Conservation (phyloP, 2,329 filamentous ascomycete species). For the Aspergillus ruber region DNA sequence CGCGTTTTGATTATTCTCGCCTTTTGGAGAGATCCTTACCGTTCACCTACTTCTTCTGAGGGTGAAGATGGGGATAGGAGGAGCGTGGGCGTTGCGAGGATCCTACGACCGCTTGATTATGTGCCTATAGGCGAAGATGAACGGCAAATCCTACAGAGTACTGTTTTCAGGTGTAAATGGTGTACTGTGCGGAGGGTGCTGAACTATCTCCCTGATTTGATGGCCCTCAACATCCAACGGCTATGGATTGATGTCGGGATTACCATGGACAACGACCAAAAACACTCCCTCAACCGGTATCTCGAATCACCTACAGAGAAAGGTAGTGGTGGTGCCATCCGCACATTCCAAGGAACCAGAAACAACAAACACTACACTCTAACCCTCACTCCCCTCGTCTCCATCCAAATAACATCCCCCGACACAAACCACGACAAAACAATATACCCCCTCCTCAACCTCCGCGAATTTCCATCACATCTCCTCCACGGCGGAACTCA, state of each 20-base stretch:
- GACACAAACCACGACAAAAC: constrained; percentile 3
- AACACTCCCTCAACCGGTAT: constrained; percentile 14
- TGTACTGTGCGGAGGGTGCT: constrained; percentile 31
- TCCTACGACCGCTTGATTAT: constrained; percentile 33
- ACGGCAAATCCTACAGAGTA: constrained; percentile 27
- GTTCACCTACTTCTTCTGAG: neutral
- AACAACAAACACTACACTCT: constrained; percentile 13
- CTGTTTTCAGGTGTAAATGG: constrained; percentile 34
- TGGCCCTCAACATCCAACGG: constrained; percentile 27
- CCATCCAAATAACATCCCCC: constrained; percentile 12
- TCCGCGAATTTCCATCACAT: constrained; percentile 21
- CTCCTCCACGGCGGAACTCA: constrained; percentile 21
- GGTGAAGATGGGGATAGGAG: neutral
- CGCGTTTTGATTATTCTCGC: constrained; percentile 34
- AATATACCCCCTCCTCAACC: constrained; percentile 10
- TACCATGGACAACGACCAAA: constrained; percentile 12
- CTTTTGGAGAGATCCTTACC: constrained; percentile 30
- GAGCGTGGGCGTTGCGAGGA: constrained; percentile 18
- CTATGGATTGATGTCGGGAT: constrained; percentile 25
- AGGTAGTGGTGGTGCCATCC: constrained; percentile 5
- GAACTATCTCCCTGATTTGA: constrained; percentile 27
- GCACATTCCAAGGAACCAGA: constrained; percentile 12
- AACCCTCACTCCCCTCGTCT: constrained; percentile 13
- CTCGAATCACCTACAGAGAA: constrained; percentile 4
- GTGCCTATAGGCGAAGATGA: constrained; percentile 18